phyloP scores from a whole-genome alignment of 2,329 filamentous ascomycete genomes.

The Orbilia javanica region DNA sequence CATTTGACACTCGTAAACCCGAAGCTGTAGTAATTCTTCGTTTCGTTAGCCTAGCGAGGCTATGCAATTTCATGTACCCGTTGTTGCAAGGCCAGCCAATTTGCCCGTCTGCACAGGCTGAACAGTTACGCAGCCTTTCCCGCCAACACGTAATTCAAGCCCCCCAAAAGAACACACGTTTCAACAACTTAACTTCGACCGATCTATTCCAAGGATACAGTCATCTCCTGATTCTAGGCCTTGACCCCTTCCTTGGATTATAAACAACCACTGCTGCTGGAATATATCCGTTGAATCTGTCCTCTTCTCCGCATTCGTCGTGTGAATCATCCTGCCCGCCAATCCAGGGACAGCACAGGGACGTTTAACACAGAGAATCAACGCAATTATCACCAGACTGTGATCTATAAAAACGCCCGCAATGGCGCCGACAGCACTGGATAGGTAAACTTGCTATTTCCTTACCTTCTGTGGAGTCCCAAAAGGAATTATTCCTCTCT shows the following conservation, averaged over 20 bases:
- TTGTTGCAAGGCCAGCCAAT: constrained; percentile 3
- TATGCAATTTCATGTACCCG: not conserved
- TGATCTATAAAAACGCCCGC: not conserved
- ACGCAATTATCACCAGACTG: constrained; percentile 2
- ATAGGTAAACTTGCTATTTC: too few species aligned
- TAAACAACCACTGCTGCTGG: not conserved
- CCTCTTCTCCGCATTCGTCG: constrained; percentile 12
- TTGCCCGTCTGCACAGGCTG: not conserved
- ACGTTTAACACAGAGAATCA: constrained; percentile 7
- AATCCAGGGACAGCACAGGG: too few species aligned
- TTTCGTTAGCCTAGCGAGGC: too few species aligned
- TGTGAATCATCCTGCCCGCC: constrained; percentile 25
- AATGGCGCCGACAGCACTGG: constrained; percentile 21
- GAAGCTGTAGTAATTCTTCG: too few species aligned
- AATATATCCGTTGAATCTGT: constrained; percentile 22
- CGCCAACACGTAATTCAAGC: constrained; percentile 34
- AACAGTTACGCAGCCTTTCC: constrained; percentile 11
- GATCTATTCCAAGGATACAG: not conserved
- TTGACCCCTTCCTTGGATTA: not conserved
- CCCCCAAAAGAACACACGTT: not conserved
- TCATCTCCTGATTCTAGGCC: constrained; percentile 14
- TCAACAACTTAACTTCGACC: constrained; percentile 10
- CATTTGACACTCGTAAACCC: too few species aligned
- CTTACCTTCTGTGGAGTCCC: too few species aligned
- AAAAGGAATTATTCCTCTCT: too few species aligned